phyloP scores from a whole-genome alignment of 169 alveolate genomes.

The Plasmodium vinckei region DNA sequence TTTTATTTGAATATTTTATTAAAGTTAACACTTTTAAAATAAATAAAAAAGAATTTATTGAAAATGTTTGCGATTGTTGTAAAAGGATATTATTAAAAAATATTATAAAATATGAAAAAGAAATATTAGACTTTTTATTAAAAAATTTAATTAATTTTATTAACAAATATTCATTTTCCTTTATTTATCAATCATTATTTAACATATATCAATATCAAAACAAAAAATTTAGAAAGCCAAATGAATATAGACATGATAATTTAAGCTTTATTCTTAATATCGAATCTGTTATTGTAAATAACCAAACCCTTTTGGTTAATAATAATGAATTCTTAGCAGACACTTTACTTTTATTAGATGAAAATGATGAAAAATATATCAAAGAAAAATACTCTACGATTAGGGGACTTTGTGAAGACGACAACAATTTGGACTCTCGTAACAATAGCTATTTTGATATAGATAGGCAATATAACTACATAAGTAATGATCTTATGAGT shows the following conservation, averaged over 20 bases:
- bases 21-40: slow-evolving; percentile 9
- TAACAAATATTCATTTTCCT: slow-evolving; percentile 48
- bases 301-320: slow-evolving; percentile 24
- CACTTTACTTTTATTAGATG: slow-evolving; percentile 18
- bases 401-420: background rate
- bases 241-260: slow-evolving; percentile 10
- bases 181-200: slow-evolving; percentile 55
- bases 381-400: slow-evolving; percentile 15
- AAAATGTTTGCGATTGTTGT: slow-evolving; percentile 46
- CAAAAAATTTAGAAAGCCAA: slow-evolving; percentile 15
- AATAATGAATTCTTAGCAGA: slow-evolving; percentile 35
- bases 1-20: slow-evolving; percentile 51
- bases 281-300: background rate
- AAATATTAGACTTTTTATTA: slow-evolving; percentile 58
- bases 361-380: slow-evolving; percentile 63
- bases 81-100: slow-evolving; percentile 70
- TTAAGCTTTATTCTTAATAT: slow-evolving; percentile 40
- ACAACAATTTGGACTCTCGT: background rate
- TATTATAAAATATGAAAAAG: slow-evolving; percentile 66
- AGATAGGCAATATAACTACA: background rate
- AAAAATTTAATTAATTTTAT: slow-evolving; percentile 72
- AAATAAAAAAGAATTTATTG: slow-evolving; percentile 67
- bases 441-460: background rate
- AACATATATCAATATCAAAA: slow-evolving; percentile 63
- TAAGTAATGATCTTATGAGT: background rate